phyloP scores from a whole-genome alignment of 345 rosid species.

The Moricandia arvensis region DNA sequence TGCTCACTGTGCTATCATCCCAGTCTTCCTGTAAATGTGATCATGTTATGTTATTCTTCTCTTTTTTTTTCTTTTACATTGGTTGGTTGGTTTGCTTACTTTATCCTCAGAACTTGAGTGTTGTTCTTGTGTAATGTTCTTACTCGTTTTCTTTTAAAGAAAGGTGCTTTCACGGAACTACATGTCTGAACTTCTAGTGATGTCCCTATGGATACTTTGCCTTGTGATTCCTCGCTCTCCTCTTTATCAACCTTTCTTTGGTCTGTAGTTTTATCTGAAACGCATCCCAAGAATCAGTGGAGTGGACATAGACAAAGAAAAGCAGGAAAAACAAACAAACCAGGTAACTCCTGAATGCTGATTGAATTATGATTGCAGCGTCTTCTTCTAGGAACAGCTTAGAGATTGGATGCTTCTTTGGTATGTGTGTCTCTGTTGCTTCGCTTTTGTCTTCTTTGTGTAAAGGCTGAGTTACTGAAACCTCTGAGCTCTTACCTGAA shows the following conservation, averaged over 20 bases:
- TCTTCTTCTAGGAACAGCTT: slow-evolving; percentile 57
- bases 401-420: slow-evolving; percentile 45
- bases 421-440: slow-evolving; percentile 31
- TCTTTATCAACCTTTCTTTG: slow-evolving; percentile 6
- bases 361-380: slow-evolving; percentile 73
- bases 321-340: slow-evolving; percentile 36
- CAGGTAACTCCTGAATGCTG: slow-evolving; percentile 65
- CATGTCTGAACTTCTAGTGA: slow-evolving; percentile 74
- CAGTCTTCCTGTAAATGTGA: slow-evolving; percentile 64
- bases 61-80: background rate
- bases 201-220: slow-evolving; percentile 54
- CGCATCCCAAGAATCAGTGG: background rate
- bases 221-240: slow-evolving; percentile 19
- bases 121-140: slow-evolving; percentile 46
- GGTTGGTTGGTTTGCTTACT: slow-evolving; percentile 35
- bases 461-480: slow-evolving; percentile 36
- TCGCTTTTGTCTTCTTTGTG: slow-evolving; percentile 27
- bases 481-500: slow-evolving; percentile 33
- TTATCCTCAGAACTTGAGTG: slow-evolving; percentile 49
- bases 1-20: slow-evolving; percentile 89
- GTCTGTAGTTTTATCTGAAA: slow-evolving; percentile 42
- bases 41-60: slow-evolving; percentile 3
- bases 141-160: slow-evolving; percentile 41
- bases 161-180: slow-evolving; percentile 50
- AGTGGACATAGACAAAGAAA: background rate